Evolutionary conservation across 805 yeast species (phyloP).

Genomic region (Nakazawaea ishiwadae): DNA sequence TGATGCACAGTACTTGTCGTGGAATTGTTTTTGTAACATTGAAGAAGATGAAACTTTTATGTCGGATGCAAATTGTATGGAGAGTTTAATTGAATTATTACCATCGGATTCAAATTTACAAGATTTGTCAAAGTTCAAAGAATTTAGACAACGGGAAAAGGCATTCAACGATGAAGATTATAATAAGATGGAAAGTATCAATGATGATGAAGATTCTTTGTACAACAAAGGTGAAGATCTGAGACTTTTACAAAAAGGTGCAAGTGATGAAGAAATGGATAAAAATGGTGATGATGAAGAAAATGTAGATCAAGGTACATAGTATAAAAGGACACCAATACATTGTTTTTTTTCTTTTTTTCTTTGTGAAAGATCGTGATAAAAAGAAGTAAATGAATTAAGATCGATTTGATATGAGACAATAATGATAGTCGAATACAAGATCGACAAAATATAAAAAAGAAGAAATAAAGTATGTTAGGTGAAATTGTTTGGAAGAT

Average conservation of each 20-base stretch:
- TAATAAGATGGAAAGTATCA: neutral
- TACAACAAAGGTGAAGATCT: slow-evolving; percentile 6
- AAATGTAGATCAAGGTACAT: too few relatives aligned
- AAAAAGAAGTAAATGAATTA: too few relatives aligned
- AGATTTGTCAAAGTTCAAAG: neutral
- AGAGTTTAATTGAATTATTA: neutral
- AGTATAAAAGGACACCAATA: too few relatives aligned
- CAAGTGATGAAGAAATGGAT: neutral
- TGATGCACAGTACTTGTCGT: slow-evolving; percentile 12
- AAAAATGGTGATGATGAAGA: neutral
- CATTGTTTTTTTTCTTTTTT: neutral
- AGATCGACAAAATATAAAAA: too few relatives aligned
- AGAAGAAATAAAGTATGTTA: too few relatives aligned
- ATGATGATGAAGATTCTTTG: slow-evolving; percentile 1
- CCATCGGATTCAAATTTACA: too few relatives aligned
- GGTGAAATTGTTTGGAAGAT: too few relatives aligned
- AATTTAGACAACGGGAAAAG: neutral
- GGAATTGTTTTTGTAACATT: slow-evolving; percentile 22
- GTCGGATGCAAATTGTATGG: neutral
- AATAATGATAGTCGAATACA: too few relatives aligned
- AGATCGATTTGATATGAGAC: too few relatives aligned
- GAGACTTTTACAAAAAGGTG: neutral
- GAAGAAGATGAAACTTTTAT: slow-evolving; percentile 12
- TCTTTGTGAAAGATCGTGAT: too few relatives aligned
- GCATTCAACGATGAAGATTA: neutral